Evolutionary conservation across 768 basidiomycete genomes (phyloP).

Genomic region (Kockovaella imperatae): DNA sequence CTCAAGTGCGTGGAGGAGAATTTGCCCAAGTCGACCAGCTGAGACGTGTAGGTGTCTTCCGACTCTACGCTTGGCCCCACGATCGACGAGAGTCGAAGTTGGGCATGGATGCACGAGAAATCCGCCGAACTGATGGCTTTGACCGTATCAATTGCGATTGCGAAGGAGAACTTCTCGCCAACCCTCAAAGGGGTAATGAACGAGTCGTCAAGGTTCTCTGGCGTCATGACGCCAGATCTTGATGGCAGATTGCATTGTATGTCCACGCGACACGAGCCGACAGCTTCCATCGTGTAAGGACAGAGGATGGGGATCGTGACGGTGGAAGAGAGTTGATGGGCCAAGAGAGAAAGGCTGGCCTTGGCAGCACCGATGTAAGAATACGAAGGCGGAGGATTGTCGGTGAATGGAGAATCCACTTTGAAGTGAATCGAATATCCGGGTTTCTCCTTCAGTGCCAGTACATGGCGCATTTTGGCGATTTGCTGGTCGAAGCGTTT

Average conservation of each 20-base stretch:
- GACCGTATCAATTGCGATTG: slow-evolving; percentile 74
- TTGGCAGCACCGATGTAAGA: slow-evolving; percentile 87
- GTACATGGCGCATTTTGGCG: slow-evolving; percentile 86
- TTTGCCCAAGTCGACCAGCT: slow-evolving; percentile 63
- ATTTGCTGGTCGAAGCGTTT: slow-evolving; percentile 81
- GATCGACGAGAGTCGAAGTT: slow-evolving; percentile 80
- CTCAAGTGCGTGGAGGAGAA: slow-evolving; percentile 69
- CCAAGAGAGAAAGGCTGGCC: slow-evolving; percentile 72
- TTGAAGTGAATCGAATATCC: slow-evolving; percentile 92
- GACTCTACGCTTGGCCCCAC: slow-evolving; percentile 60
- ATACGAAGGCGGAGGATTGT: slow-evolving; percentile 75
- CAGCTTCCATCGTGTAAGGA: slow-evolving; percentile 87
- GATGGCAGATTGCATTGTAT: slow-evolving; percentile 60
- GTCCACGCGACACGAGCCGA: slow-evolving; percentile 84
- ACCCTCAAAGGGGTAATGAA: neutral
- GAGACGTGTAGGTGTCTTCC: slow-evolving; percentile 76
- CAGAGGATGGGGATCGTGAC: slow-evolving; percentile 84
- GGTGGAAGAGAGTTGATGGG: slow-evolving; percentile 63
- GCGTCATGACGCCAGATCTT: slow-evolving; percentile 43
- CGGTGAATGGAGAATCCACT: slow-evolving; percentile 85
- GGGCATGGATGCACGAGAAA: slow-evolving; percentile 75
- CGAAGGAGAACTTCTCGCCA: slow-evolving; percentile 56
- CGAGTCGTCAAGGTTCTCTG: slow-evolving; percentile 11
- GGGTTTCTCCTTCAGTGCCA: slow-evolving; percentile 81
- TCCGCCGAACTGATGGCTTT: slow-evolving; percentile 85